Conservation (phyloP, 257 asterid species). For the Fraxinus cuspidata region DNA sequence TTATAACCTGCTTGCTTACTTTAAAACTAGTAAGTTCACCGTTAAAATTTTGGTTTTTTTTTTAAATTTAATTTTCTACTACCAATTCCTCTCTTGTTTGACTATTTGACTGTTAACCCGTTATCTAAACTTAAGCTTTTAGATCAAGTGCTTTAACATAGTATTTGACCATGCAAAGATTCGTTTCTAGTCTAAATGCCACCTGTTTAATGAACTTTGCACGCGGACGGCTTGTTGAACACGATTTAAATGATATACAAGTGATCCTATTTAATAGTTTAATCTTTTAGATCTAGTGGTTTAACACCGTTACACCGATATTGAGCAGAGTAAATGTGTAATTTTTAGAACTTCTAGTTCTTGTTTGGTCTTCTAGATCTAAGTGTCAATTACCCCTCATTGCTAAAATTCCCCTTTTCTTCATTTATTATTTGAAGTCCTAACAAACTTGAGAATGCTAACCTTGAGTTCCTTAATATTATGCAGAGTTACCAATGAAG, state of each 20-base stretch:
- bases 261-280: not conserved
- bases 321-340: not conserved
- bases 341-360: not conserved
- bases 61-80: no score
- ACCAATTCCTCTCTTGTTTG: not conserved
- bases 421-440: not conserved
- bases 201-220: not conserved
- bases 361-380: not conserved
- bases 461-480: constrained; percentile 12
- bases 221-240: not conserved
- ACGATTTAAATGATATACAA: not conserved
- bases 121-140: not conserved
- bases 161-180: not conserved
- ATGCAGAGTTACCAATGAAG: constrained; percentile 38
- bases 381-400: not conserved
- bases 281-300: not conserved
- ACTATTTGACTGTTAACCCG: not conserved
- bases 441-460: not conserved
- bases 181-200: not conserved
- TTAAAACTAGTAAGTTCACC: not conserved
- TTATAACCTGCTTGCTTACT: not conserved
- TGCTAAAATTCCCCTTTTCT: not conserved
- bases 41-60: not conserved
- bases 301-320: not conserved
- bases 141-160: not conserved